Percentiles rank a stretch among this genome's conserved stretches.
phyloP scores from a whole-genome alignment of 805 yeast species.

The Saturnispora besseyi region DNA sequence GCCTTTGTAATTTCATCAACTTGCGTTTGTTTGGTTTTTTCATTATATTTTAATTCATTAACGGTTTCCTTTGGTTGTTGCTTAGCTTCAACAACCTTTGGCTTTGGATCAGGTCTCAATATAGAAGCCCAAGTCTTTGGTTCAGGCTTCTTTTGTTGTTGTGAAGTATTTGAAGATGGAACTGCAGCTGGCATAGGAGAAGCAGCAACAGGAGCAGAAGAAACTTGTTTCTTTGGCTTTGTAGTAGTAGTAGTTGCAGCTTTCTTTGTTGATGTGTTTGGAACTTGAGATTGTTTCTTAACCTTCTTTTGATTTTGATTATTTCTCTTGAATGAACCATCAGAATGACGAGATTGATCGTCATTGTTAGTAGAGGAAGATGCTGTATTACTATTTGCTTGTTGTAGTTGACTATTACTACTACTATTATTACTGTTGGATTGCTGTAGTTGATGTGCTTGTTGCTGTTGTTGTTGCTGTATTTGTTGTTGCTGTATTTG shows the following conservation, averaged over 20 bases:
- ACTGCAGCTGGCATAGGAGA: constrained; percentile 1
- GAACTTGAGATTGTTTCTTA: neutral
- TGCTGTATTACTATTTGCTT: neutral
- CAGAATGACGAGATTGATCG: neutral
- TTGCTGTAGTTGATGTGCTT: constrained; percentile 5
- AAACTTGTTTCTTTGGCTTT: constrained; percentile 8
- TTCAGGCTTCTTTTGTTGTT: constrained; percentile 19
- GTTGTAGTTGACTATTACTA: neutral
- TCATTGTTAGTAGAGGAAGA: neutral
- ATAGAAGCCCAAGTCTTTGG: constrained; percentile 17
- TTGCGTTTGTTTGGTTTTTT: neutral
- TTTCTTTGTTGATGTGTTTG: constrained; percentile 3
- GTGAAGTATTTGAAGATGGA: neutral
- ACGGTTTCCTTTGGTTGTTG: constrained; percentile 13
- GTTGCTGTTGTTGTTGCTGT: constrained; percentile 12
- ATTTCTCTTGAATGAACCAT: constrained; percentile 6
- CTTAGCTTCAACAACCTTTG: constrained; percentile 2
- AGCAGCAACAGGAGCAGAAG: neutral
- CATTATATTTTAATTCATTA: constrained; percentile 3
- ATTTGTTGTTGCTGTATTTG: constrained; percentile 4
- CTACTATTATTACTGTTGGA: neutral
- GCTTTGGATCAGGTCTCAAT: constrained; percentile 17
- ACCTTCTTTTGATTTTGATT: constrained; percentile 1
- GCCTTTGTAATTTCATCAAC: constrained; percentile 3
- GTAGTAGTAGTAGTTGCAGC: constrained; percentile 13